These are phyloP conservation scores for Kodamaea lidongshanica DNA, from an alignment of 805 yeast genomes.

Conservation along the genomic window DNA sequence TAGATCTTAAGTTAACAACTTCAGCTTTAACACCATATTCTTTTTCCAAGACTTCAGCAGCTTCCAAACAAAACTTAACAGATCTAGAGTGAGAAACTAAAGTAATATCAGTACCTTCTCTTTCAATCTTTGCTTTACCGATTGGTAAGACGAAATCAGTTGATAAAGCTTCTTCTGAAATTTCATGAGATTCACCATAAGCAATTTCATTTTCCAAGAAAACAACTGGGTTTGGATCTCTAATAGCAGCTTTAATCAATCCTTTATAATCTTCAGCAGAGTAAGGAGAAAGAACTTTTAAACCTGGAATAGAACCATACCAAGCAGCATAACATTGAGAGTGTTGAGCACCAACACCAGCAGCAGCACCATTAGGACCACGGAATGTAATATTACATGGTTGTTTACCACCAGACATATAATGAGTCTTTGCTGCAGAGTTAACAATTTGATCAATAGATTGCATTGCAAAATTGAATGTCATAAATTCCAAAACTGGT, in stretches of 20 bases:
- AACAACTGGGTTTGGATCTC: conserved; percentile 98
- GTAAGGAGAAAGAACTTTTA: conserved; percentile 93
- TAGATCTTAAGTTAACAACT: conserved; percentile 91
- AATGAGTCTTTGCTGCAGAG: conserved; percentile 97
- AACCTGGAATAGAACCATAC: conserved; percentile 98
- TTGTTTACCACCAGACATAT: conserved; percentile 99
- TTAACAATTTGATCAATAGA: conserved; percentile 97
- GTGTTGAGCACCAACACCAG: conserved; percentile 99
- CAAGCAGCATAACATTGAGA: conserved; percentile 96
- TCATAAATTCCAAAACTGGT: conserved; percentile 98
- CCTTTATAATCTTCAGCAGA: conserved; percentile 96
- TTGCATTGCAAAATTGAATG: conserved; percentile 99
- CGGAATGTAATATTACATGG: conserved; percentile 96
- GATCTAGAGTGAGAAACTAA: conserved; percentile 90
- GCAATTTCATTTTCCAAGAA: conserved; percentile 93
- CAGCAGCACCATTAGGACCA: conserved; percentile 99
- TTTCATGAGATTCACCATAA: conserved; percentile 87
- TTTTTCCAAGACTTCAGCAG: conserved; percentile 81
- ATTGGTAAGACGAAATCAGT: conserved; percentile 89
- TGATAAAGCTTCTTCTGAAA: conserved; percentile 81
- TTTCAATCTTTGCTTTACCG: conserved; percentile 93
- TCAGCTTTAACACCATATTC: conserved; percentile 86
- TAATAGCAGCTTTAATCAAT: conserved; percentile 88
- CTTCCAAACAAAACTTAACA: conserved; percentile 77
- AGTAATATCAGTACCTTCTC: conserved; percentile 85